Base-by-base conservation (phyloP, 2,329 filamentous ascomycete genomes). In the Bipolaris cookei region DNA sequence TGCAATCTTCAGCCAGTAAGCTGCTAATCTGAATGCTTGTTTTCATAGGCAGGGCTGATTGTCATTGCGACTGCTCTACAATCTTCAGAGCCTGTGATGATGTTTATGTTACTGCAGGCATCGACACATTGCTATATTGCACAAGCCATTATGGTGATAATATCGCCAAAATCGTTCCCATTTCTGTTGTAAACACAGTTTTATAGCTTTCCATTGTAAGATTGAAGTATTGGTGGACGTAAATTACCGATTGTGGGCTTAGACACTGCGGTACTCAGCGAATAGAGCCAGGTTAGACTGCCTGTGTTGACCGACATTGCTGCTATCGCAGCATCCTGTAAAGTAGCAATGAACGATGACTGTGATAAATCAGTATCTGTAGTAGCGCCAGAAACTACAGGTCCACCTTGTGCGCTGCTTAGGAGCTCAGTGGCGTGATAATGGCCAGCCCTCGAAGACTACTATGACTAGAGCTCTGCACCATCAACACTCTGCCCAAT, bases 101-200 rank as follows among this genome's bases (percentile, higher is more conserved):
- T 4, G 14, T 44, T 43, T 30, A 44, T 43, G 30, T 44, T 51
- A 16, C 39, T 51, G 20, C 39, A 44, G 8, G 39, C n/a, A n/a
- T 44, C 39, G 14, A 51, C 39, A 21, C n/a, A 51, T 28, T 43
- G 39, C 4, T 43, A 11, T 6, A 51, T n/a, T n/a, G 30, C 44
- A 8, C 25, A 51, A 6, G 39, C 39, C 18, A 35, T 10, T 13
- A 51, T 32, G 13, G 48, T 39, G 14, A 37, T 37, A 8, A 28
- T 51, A 23, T 51, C n/a, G 10, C 39, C 39, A 14, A 25, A 30
- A 8, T n/a, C 38, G 14, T 43, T 25, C 13, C 28, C n/a, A 16
- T 37, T 51, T 30, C 20, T 51, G 10, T 28, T 28, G 4, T 13
- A 28, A 25, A 25, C 35, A 20, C 30, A 42, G 8, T 44, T 39